These are phyloP conservation scores for Hyaloscypha bicolor DNA, from an alignment of 495 filamentous ascomycete species.

Conservation along the genomic window DNA sequence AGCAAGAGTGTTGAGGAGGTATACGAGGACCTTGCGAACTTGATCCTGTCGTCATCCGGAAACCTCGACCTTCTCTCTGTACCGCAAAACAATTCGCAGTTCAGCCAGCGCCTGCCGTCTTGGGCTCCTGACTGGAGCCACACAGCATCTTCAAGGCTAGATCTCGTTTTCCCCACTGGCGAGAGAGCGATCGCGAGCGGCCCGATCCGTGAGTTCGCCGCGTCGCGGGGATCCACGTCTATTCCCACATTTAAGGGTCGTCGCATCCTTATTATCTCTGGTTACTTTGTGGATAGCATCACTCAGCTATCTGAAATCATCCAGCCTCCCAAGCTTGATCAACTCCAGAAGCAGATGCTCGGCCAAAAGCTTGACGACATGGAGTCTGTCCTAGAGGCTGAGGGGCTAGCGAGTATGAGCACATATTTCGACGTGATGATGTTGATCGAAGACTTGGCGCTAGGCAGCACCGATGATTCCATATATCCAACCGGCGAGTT, in stretches of 20 bases:
- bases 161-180: too few species aligned
- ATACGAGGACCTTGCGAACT: too few species aligned
- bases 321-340: neutral
- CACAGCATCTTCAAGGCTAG: too few species aligned
- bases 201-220: too few species aligned
- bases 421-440: constrained; percentile 5
- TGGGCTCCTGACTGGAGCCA: too few species aligned
- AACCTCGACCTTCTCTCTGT: too few species aligned
- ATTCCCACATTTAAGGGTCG: neutral
- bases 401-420: neutral
- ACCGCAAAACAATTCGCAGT: too few species aligned
- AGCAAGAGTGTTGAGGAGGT: too few species aligned
- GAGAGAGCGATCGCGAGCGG: too few species aligned
- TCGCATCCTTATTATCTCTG: constrained; percentile 5
- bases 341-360: constrained; percentile 1
- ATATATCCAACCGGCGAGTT: neutral
- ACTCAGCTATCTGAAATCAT: constrained; percentile 6
- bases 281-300: constrained; percentile 2
- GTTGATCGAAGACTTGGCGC: neutral
- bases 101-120: too few species aligned
- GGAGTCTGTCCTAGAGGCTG: constrained; percentile 3
- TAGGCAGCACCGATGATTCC: constrained; percentile 2
- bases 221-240: neutral
- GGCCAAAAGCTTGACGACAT: neutral
- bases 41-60: too few species aligned